Conservation (phyloP, 108 stramenopile species). For the Epithemia pelagica region DNA sequence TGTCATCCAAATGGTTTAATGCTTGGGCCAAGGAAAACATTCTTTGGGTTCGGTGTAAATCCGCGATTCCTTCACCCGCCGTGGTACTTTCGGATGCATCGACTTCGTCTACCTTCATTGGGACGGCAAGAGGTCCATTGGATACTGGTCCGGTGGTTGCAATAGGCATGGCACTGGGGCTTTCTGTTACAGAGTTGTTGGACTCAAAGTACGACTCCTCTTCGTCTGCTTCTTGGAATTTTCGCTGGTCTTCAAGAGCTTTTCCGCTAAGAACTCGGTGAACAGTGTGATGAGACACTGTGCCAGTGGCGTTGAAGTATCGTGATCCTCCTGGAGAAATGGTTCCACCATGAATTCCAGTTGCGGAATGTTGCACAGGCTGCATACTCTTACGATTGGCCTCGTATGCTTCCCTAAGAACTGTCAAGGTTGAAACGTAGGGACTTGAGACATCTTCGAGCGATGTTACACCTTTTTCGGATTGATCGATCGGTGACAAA, state of each 20-base stretch:
- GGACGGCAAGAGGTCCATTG: neutral
- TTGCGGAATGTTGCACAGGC: neutral
- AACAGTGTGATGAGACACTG: constrained; percentile 1
- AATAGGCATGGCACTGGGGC: neutral
- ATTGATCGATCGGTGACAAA: constrained; percentile 18
- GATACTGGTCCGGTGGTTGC: neutral
- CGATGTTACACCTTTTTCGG: constrained; percentile 26
- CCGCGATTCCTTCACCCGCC: constrained; percentile 8
- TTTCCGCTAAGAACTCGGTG: constrained; percentile 37
- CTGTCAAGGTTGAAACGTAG: constrained; percentile 68
- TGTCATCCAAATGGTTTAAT: constrained; percentile 9
- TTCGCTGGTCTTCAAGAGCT: constrained; percentile 72
- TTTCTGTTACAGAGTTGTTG: constrained; percentile 27
- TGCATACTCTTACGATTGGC: constrained; percentile 17
- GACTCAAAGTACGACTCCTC: constrained; percentile 82
- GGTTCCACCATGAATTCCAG: neutral
- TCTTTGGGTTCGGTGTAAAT: constrained; percentile 21
- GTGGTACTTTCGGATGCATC: neutral
- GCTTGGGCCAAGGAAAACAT: constrained; percentile 25
- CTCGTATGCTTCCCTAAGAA: constrained; percentile 58
- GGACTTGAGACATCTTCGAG: constrained; percentile 78
- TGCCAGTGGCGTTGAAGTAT: neutral
- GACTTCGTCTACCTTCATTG: constrained; percentile 13
- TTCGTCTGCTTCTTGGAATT: constrained; percentile 70
- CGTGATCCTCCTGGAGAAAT: constrained; percentile 10